These are phyloP conservation scores for Trichopus zeylanicus DNA, from an alignment of 116 monocot genomes.

Conservation along the genomic window DNA sequence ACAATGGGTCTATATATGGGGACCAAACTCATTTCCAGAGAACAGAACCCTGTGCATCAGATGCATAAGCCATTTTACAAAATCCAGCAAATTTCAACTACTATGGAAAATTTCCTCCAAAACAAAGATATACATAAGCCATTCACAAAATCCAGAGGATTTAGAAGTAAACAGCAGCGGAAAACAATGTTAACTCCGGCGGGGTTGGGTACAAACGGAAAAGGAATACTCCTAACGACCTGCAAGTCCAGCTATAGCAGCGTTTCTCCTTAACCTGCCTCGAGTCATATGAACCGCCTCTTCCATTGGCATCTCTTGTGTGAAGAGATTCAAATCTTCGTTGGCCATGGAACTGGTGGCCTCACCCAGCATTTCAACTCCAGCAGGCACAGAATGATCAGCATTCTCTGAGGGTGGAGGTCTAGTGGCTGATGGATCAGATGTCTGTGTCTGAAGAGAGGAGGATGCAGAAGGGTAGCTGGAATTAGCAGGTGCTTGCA, in stretches of 20 bases:
- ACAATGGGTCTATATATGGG: too few relatives aligned
- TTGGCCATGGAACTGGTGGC: conserved; percentile 3
- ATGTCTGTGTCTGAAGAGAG: conserved; percentile 2
- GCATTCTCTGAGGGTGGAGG: conserved; percentile 4
- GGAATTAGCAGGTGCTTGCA: conserved; percentile 14
- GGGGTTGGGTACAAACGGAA: not conserved
- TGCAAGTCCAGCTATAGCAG: not conserved
- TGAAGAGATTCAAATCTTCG: conserved; percentile 5
- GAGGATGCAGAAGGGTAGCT: not conserved
- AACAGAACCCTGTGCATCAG: too few relatives aligned
- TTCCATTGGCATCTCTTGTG: conserved; percentile 29
- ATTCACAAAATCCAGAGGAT: too few relatives aligned
- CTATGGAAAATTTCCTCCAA: too few relatives aligned
- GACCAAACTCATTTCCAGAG: too few relatives aligned
- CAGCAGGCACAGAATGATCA: conserved; percentile 1
- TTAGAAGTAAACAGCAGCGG: too few relatives aligned
- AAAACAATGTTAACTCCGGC: too few relatives aligned
- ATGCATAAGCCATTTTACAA: too few relatives aligned
- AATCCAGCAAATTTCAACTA: too few relatives aligned
- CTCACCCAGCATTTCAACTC: conserved; percentile 11
- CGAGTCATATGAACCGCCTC: conserved; percentile 51
- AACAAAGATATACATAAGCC: too few relatives aligned
- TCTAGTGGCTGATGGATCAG: not conserved
- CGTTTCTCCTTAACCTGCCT: conserved; percentile 41
- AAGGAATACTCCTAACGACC: not conserved